These are phyloP conservation scores for Lachnellula cervina DNA, from an alignment of 2,329 filamentous ascomycete genomes.

Conservation along the genomic window DNA sequence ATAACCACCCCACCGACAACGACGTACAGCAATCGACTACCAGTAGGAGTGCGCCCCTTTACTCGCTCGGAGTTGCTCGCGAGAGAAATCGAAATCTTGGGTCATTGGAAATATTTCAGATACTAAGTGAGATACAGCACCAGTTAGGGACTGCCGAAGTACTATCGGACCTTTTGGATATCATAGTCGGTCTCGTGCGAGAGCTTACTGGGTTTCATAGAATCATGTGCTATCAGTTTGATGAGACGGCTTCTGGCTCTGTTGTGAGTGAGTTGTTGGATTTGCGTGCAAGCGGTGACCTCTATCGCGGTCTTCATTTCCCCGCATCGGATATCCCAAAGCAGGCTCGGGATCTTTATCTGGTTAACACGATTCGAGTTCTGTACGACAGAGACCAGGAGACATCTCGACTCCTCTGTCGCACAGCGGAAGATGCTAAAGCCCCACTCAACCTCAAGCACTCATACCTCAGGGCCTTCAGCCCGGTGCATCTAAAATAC, in stretches of 20 bases:
- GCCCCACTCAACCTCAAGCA: constrained; percentile 75
- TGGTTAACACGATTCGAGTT: constrained; percentile 79
- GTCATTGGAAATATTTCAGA: constrained; percentile 10
- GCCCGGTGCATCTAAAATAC: constrained; percentile 82
- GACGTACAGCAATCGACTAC: constrained; percentile 1
- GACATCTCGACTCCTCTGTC: constrained; percentile 75
- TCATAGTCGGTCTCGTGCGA: constrained; percentile 8
- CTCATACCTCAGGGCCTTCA: constrained; percentile 80
- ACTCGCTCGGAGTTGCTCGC: constrained; percentile 1
- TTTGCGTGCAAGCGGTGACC: constrained; percentile 1
- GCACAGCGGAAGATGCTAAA: constrained; percentile 65
- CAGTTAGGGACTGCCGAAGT: background rate
- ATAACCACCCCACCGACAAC: background rate
- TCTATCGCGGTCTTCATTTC: constrained; percentile 33
- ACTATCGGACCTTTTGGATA: constrained; percentile 4
- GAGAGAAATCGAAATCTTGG: background rate
- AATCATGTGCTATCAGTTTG: constrained; percentile 13
- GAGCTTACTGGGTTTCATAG: constrained; percentile 11
- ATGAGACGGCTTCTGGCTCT: constrained; percentile 11
- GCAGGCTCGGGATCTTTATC: constrained; percentile 82
- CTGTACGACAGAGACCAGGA: constrained; percentile 77
- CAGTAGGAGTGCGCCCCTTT: constrained; percentile 4
- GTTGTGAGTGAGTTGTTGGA: constrained; percentile 11
- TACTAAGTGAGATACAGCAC: constrained; percentile 6
- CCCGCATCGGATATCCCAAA: constrained; percentile 79